Conservation (phyloP, 768 basidiomycete genomes). For the Roridomyces roridus region DNA sequence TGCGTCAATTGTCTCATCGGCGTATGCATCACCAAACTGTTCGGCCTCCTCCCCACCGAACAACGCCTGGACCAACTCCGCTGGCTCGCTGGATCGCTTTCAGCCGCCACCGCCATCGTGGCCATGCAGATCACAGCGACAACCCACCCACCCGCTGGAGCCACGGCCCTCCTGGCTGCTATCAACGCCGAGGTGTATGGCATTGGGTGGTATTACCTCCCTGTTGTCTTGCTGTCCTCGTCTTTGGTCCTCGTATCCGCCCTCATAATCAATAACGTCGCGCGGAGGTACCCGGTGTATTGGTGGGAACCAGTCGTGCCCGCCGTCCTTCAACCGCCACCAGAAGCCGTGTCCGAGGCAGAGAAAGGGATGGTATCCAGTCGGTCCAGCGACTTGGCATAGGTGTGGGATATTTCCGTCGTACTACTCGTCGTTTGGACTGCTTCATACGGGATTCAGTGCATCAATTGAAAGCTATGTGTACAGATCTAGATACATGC, state of each 20-base stretch:
- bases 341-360: too few relatives aligned
- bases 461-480: too few relatives aligned
- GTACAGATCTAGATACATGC: too few relatives aligned
- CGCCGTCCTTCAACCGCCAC: too few relatives aligned
- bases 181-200: slow-evolving; percentile 46
- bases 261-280: slow-evolving; percentile 58
- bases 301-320: slow-evolving; percentile 38
- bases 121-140: slow-evolving; percentile 59
- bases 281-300: slow-evolving; percentile 53
- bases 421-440: too few relatives aligned
- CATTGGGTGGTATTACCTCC: slow-evolving; percentile 60
- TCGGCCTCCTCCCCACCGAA: slow-evolving; percentile 50
- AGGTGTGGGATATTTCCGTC: too few relatives aligned
- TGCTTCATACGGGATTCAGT: too few relatives aligned
- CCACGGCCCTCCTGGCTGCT: slow-evolving; percentile 58
- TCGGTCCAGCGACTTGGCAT: too few relatives aligned
- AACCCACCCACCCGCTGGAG: slow-evolving; percentile 63
- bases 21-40: too few relatives aligned
- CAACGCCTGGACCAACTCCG: slow-evolving; percentile 47
- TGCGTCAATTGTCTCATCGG: slow-evolving; percentile 59
- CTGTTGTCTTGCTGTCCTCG: slow-evolving; percentile 56
- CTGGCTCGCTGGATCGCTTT: slow-evolving; percentile 57
- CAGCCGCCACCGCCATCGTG: too few relatives aligned
- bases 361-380: too few relatives aligned
- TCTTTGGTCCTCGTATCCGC: too few relatives aligned